Conservation (phyloP, 1,284 basidiomycete genomes). For the Rhizopogon hawkerae region DNA sequence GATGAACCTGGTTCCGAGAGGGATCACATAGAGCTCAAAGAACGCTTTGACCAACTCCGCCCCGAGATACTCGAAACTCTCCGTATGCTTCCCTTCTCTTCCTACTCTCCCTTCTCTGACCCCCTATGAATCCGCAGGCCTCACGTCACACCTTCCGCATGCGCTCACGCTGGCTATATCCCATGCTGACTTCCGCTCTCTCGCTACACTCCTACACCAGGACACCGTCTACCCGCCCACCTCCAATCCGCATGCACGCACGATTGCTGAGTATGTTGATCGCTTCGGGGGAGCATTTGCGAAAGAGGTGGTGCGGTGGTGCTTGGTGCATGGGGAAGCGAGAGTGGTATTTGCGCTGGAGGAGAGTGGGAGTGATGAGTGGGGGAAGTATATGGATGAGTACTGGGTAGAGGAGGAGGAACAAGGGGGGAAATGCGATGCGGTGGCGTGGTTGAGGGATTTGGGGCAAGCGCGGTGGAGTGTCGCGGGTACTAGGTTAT, state of each 20-base stretch:
- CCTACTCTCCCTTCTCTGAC: conserved; percentile 27
- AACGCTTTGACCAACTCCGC: conserved; percentile 59
- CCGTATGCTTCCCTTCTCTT: conserved; percentile 37
- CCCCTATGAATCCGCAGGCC: conserved; percentile 35
- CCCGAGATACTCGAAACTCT: conserved; percentile 71
- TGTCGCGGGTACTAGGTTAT: conserved; percentile 57
- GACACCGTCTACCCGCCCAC: conserved; percentile 55
- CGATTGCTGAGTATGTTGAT: conserved; percentile 70
- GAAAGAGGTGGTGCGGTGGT: conserved; percentile 82
- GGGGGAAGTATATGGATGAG: conserved; percentile 51
- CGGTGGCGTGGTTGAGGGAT: conserved; percentile 88
- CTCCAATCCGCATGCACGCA: conserved; percentile 48
- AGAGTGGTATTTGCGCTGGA: conserved; percentile 27
- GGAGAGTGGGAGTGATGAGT: conserved; percentile 8
- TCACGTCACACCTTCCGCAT: conserved; percentile 53
- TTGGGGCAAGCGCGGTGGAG: conserved; percentile 64
- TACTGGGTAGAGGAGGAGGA: conserved; percentile 50
- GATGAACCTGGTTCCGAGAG: conserved; percentile 39
- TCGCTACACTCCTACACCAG: conserved; percentile 76
- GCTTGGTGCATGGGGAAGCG: conserved; percentile 61
- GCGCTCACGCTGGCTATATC: conserved; percentile 81
- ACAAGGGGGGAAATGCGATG: conserved; percentile 14
- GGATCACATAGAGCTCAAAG: conserved; percentile 51
- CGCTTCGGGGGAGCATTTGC: conserved; percentile 81
- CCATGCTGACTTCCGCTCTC: conserved; percentile 75